Base-by-base conservation (phyloP, 202 grass and related monocot genomes). In the Cymbopogon flexuosus region DNA sequence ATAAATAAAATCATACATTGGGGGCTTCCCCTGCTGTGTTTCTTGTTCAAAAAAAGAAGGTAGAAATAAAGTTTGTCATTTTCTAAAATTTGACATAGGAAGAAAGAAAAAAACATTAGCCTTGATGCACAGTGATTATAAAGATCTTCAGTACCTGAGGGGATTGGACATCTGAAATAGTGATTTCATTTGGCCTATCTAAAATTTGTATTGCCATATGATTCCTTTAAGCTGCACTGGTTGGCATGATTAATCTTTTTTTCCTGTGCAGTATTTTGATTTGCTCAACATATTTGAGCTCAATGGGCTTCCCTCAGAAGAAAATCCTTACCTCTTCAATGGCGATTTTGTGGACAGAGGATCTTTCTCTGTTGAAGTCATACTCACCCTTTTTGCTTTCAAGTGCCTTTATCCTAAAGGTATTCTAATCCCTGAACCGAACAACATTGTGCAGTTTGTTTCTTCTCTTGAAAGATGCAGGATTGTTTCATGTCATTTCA, bases 261-360 rank as follows among this genome's bases (percentile, higher is more conserved):
- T 72, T 81, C 63, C 9, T 79, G 37, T 91, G 69, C 86, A 99
- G 90, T 99, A 85, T 68, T 99, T 88, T 68, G 96, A 99, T 88
- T 52, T 99, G 27, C 24, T 99, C 65, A 95, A 99, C 79, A 91
- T 99, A 83, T 95, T 95, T 88, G 85, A 93, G 79, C 88, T 95
- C 54, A 99, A 95, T 61, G 96, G 96, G 16, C 86, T 99, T 83
- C 96, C 96, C 19, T 99, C 96, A 6, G 90, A 99, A 80, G 96
- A 95, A 41, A 99, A 99, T 47, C 96, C 92, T 56, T 99, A 99
- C 83, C 81, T 99, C 23, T 99, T 99, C 83, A 99, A 93, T 79
- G 92, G 96, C 21, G 96, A 99, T 62, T 99, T 99, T 81, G 96
- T 96, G 60, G 96, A 99, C 78, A 91, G 92, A 88, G 96, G 92